phyloP scores from a whole-genome alignment of 139 green algal genomes.

The Chlorella sp. region DNA sequence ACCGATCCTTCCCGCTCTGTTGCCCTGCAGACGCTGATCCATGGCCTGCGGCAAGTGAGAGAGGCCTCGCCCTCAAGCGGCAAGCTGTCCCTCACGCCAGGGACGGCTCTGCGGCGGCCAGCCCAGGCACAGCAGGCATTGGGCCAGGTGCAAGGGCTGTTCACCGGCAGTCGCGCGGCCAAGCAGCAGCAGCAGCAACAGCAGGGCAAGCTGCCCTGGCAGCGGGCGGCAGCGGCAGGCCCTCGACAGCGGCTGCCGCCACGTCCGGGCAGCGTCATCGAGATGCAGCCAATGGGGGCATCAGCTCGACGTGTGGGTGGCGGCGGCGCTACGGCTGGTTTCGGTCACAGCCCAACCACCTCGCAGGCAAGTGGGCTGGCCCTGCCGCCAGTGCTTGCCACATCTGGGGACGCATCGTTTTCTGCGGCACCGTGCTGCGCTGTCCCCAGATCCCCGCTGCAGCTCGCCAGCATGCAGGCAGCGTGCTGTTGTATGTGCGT shows the following conservation, averaged over 20 bases:
- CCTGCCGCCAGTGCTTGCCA: too few species aligned
- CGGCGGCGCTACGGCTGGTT: neutral
- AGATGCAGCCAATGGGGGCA: neutral
- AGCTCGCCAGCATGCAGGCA: too few species aligned
- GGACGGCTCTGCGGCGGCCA: neutral
- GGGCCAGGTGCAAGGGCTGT: neutral
- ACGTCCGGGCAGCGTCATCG: neutral
- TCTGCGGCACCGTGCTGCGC: too few species aligned
- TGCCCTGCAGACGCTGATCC: neutral
- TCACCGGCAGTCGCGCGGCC: neutral
- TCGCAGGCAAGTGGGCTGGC: neutral
- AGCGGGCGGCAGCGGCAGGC: neutral
- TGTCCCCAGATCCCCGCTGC: too few species aligned
- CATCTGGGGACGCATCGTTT: too few species aligned
- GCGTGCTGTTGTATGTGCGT: neutral
- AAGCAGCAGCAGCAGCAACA: constrained; percentile 6
- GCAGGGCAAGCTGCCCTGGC: neutral
- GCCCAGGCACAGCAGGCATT: neutral
- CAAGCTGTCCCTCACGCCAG: constrained; percentile 5
- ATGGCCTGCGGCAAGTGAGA: neutral
- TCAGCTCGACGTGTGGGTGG: neutral
- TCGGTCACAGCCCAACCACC: neutral
- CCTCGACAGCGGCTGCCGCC: neutral
- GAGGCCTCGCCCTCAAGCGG: neutral
- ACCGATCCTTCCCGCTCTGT: neutral